A percentile compares a stretch with the other conserved stretches of the same genome.
These are phyloP conservation scores for Escovopsis sp. DNA, from an alignment of 2,329 filamentous ascomycete species.

Conservation along the genomic window DNA sequence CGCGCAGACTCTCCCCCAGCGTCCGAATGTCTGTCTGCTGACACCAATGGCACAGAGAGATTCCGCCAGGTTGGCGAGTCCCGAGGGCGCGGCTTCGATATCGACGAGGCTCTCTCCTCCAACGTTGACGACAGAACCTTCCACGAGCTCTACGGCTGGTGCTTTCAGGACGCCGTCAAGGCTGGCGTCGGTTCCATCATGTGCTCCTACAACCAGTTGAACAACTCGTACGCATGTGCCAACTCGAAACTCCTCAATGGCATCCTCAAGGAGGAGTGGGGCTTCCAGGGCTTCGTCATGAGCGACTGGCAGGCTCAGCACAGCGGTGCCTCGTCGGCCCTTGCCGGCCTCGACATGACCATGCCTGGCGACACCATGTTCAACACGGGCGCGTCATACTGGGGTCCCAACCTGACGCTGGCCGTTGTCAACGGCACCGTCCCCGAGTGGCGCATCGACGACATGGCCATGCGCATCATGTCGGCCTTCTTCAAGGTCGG, in stretches of 20 bases:
- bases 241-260: constrained; percentile 65
- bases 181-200: constrained; percentile 50
- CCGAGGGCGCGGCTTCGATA: constrained; percentile 36
- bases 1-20: too few relatives aligned
- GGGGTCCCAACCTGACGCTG: constrained; percentile 77
- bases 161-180: constrained; percentile 56
- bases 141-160: constrained; percentile 66
- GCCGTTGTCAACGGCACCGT: constrained; percentile 81
- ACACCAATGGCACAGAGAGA: constrained; percentile 44
- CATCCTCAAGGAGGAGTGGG: constrained; percentile 62
- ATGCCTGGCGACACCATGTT: constrained; percentile 78
- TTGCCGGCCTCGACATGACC: constrained; percentile 70
- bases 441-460: constrained; percentile 74
- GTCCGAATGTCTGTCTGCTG: too few relatives aligned
- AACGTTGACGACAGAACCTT: constrained; percentile 59
- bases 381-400: constrained; percentile 56
- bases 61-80: constrained; percentile 51
- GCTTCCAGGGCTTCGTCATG: constrained; percentile 69
- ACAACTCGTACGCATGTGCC: constrained; percentile 67
- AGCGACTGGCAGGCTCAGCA: constrained; percentile 72
- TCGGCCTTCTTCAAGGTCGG: constrained; percentile 53
- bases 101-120: constrained; percentile 42
- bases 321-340: constrained; percentile 46
- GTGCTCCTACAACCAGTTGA: constrained; percentile 63
- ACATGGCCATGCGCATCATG: constrained; percentile 80